Conservation (phyloP, 2,329 filamentous ascomycete species). For the Pestalotiopsis sp. region DNA sequence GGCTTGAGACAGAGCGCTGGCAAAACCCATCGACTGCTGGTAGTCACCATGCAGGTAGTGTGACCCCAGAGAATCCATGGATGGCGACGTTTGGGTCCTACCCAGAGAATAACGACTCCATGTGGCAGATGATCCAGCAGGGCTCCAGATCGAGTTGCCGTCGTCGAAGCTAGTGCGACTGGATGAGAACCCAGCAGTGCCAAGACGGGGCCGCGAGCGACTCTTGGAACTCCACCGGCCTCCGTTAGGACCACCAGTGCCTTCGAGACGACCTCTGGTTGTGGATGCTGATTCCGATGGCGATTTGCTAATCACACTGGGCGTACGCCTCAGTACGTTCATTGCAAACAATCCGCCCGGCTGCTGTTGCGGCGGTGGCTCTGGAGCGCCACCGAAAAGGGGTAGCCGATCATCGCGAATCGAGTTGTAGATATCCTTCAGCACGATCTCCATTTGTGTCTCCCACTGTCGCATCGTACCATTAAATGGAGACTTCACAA, state of each 20-base stretch:
- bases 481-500: slow-evolving; percentile 77
- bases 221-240: slow-evolving; percentile 85
- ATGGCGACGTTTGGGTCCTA: slow-evolving; percentile 88
- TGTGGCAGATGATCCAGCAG: slow-evolving; percentile 80
- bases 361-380: slow-evolving; percentile 46
- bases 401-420: slow-evolving; percentile 88
- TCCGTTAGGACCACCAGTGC: slow-evolving; percentile 54
- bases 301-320: slow-evolving; percentile 90
- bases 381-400: slow-evolving; percentile 68
- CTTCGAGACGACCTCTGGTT: slow-evolving; percentile 69
- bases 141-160: slow-evolving; percentile 86
- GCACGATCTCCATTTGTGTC: slow-evolving; percentile 82
- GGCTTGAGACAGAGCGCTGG: slow-evolving; percentile 92
- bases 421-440: slow-evolving; percentile 89
- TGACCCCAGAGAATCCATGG: slow-evolving; percentile 86
- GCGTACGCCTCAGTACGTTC: slow-evolving; percentile 78
- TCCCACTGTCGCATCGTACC: slow-evolving; percentile 84
- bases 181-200: slow-evolving; percentile 80
- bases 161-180: slow-evolving; percentile 96
- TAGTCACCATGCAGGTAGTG: slow-evolving; percentile 78
- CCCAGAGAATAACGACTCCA: slow-evolving; percentile 95
- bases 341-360: slow-evolving; percentile 74
- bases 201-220: slow-evolving; percentile 78
- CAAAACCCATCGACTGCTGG: slow-evolving; percentile 96
- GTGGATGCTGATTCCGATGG: slow-evolving; percentile 77